phyloP scores from a whole-genome alignment of 1,284 basidiomycete genomes.

The Rhodotorula sp. region DNA sequence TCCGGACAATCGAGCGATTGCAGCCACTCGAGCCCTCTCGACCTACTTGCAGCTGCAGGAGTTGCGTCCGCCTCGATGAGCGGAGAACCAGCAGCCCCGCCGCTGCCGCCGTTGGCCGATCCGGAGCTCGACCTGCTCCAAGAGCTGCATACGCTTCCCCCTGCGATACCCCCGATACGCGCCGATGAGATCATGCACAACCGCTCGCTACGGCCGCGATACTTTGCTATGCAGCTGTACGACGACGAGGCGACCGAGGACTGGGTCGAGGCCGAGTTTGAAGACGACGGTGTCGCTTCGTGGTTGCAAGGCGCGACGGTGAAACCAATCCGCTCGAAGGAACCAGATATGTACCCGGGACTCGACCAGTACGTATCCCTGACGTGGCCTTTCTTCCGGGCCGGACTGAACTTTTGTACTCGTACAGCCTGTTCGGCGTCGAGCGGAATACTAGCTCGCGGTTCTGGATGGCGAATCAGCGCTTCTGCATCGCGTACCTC shows the following conservation, averaged over 20 bases:
- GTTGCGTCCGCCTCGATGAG: no score
- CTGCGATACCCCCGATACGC: background rate
- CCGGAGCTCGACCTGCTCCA: background rate
- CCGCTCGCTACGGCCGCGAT: background rate
- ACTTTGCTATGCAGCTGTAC: conserved; percentile 1
- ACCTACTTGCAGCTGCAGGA: no score
- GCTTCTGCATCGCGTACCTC: conserved; percentile 12
- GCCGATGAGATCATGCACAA: background rate
- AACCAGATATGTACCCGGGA: conserved; percentile 2
- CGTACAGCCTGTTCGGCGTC: background rate
- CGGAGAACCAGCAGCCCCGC: background rate
- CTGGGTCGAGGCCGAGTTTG: background rate
- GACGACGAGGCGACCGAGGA: background rate
- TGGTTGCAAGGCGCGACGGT: background rate
- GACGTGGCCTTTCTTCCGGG: fast-evolving
- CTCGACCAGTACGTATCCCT: background rate
- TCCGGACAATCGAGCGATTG: no score
- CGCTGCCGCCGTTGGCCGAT: background rate
- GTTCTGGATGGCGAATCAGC: conserved; percentile 10
- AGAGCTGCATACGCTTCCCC: background rate
- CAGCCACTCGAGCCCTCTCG: no score
- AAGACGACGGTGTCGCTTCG: background rate
- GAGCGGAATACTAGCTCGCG: background rate
- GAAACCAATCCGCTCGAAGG: background rate
- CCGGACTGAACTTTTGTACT: no score